These are phyloP conservation scores for Simmondsia chinensis DNA, from an alignment of 148 eudicot species.

Conservation along the genomic window DNA sequence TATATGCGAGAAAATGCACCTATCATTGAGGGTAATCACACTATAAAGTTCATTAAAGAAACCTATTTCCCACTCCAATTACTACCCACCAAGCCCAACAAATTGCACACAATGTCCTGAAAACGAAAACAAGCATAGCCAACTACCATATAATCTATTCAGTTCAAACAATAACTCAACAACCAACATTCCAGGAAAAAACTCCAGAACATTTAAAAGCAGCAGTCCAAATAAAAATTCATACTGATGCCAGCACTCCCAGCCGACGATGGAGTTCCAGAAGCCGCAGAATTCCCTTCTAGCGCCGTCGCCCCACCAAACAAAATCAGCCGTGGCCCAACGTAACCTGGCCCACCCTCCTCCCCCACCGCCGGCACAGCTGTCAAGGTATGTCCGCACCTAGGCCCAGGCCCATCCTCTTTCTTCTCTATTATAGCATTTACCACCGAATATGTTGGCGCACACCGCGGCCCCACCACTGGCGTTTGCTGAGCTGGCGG, in stretches of 20 bases:
- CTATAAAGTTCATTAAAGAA: too few relatives aligned
- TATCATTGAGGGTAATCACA: too few relatives aligned
- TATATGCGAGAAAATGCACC: too few relatives aligned
- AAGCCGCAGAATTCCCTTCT: conserved; percentile 76
- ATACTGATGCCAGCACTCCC: conserved; percentile 97
- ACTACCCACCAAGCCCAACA: too few relatives aligned
- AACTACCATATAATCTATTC: too few relatives aligned
- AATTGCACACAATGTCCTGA: too few relatives aligned
- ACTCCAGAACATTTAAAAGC: too few relatives aligned
- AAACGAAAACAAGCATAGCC: too few relatives aligned
- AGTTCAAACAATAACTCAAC: too few relatives aligned
- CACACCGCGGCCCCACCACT: conserved; percentile 75
- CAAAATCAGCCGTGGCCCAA: conserved; percentile 82
- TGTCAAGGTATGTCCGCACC: conserved; percentile 94
- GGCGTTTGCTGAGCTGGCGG: too few relatives aligned
- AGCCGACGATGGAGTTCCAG: conserved; percentile 89
- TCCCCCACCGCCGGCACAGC: conserved; percentile 94
- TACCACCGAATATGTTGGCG: conserved; percentile 78
- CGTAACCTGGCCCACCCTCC: conserved; percentile 72
- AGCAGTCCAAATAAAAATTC: conserved; percentile 16
- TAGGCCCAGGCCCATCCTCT: conserved; percentile 93
- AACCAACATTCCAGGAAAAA: too few relatives aligned
- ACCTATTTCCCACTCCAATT: too few relatives aligned
- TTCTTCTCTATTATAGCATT: conserved; percentile 80
- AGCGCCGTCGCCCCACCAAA: conserved; percentile 98